Percentiles rank a stretch among this genome's conserved stretches.
Conservation (phyloP, 805 yeast genomes). For the Metschnikowia sp. region DNA sequence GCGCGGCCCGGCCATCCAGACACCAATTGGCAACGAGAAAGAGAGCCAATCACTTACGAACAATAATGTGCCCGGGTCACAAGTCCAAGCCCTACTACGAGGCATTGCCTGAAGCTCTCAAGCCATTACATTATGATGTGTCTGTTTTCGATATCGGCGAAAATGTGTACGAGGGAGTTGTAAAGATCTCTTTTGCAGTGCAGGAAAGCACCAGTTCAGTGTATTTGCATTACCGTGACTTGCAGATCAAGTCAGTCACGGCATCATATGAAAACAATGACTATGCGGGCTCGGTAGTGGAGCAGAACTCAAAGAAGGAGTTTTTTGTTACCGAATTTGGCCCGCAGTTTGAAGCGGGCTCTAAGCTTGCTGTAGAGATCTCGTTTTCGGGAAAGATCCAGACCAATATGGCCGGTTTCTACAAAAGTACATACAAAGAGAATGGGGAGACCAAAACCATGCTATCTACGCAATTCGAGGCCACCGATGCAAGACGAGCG, state of each 20-base stretch:
- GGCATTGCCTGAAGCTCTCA: conserved; percentile 60
- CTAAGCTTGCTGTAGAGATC: conserved; percentile 25
- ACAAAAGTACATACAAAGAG: conserved; percentile 44
- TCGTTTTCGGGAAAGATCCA: conserved; percentile 44
- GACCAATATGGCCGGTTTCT: conserved; percentile 57
- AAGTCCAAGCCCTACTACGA: conserved; percentile 30
- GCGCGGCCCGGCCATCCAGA: too few relatives aligned
- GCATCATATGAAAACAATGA: conserved; percentile 24
- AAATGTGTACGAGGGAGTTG: conserved; percentile 47
- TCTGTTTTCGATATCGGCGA: conserved; percentile 47
- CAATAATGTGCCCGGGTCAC: background rate
- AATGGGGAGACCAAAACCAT: conserved; percentile 36
- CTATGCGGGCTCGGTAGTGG: conserved; percentile 21
- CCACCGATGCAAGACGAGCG: conserved; percentile 56
- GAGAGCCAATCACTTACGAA: background rate
- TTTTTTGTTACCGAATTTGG: conserved; percentile 58
- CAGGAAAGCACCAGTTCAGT: conserved; percentile 41
- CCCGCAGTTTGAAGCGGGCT: conserved; percentile 27
- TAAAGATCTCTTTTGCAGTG: conserved; percentile 46
- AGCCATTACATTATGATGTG: conserved; percentile 72
- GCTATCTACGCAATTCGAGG: conserved; percentile 56
- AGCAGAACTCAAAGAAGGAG: conserved; percentile 54
- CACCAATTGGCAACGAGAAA: too few relatives aligned
- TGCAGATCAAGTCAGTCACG: conserved; percentile 24
- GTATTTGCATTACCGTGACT: conserved; percentile 46